A percentile compares a stretch with the other conserved stretches of the same genome.
These are phyloP conservation scores for Lepiota brunneoincarnata DNA, from an alignment of 768 basidiomycete genomes.

Conservation along the genomic window DNA sequence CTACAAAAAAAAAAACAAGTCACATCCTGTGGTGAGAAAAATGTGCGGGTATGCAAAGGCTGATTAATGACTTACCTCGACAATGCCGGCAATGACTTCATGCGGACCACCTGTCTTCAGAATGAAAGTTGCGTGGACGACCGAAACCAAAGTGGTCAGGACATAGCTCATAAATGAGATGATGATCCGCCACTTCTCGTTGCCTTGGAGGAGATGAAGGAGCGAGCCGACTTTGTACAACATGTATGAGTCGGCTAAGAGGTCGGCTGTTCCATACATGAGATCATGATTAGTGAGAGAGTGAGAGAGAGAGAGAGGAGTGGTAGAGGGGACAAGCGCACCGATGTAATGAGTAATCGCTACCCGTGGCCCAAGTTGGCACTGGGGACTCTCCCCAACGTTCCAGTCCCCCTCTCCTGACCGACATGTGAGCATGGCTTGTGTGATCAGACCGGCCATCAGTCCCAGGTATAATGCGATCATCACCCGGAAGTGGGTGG, in stretches of 20 bases:
- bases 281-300: background rate
- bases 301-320: background rate
- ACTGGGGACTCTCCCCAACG: background rate
- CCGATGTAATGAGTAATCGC: background rate
- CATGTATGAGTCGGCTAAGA: background rate
- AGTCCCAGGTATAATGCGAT: background rate
- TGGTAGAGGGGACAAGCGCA: background rate
- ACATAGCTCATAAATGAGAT: background rate
- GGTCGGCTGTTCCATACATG: background rate
- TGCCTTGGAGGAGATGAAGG: background rate
- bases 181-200: background rate
- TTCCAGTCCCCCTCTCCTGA: background rate
- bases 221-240: background rate
- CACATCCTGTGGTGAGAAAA: background rate
- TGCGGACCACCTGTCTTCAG: background rate
- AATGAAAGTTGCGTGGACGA: background rate
- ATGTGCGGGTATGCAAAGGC: background rate
- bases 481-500: background rate
- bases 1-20: background rate
- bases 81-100: background rate
- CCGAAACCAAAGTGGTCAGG: background rate
- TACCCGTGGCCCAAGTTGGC: background rate
- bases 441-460: background rate
- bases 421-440: background rate
- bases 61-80: background rate